Conservation (phyloP, 1,284 basidiomycete species). For the Cryptococcus deneoformans region DNA sequence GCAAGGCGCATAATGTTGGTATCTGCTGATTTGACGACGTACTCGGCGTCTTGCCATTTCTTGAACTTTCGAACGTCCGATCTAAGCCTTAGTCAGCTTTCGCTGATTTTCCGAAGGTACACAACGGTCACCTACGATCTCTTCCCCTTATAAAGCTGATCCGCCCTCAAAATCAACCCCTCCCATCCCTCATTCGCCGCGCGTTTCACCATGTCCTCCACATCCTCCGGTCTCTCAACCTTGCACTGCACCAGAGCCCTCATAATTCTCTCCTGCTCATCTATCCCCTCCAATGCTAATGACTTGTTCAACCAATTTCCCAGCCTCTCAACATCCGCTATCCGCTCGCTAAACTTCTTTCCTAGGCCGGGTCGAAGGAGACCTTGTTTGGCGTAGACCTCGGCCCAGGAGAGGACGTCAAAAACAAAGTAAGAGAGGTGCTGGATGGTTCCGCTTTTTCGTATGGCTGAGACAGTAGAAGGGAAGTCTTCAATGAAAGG, state of each 20-base stretch:
- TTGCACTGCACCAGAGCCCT: slow-evolving; percentile 30
- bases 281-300: slow-evolving; percentile 6
- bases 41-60: slow-evolving; percentile 46
- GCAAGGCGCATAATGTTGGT: slow-evolving; percentile 32
- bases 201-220: slow-evolving; percentile 34
- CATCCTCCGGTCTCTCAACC: slow-evolving; percentile 20
- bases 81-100: slow-evolving; percentile 14
- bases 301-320: slow-evolving; percentile 19
- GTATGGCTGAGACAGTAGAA: slow-evolving; percentile 33
- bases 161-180: slow-evolving; percentile 42
- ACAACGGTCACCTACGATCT: slow-evolving; percentile 27
- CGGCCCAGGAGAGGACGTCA: slow-evolving; percentile 36
- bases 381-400: slow-evolving; percentile 10
- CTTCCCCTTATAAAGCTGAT: slow-evolving; percentile 38
- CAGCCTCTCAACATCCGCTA: slow-evolving; percentile 16
- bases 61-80: slow-evolving; percentile 46
- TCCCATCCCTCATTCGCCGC: slow-evolving; percentile 45
- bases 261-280: slow-evolving; percentile 14
- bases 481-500: slow-evolving; percentile 41
- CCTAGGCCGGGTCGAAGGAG: slow-evolving; percentile 1
- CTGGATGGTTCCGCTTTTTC: slow-evolving; percentile 21
- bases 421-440: slow-evolving; percentile 40
- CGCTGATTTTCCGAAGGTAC: not conserved
- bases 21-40: slow-evolving; percentile 29
- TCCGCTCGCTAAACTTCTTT: slow-evolving; percentile 26